Conservation (phyloP, 2,329 filamentous ascomycete genomes). For the Septoria linicola region DNA sequence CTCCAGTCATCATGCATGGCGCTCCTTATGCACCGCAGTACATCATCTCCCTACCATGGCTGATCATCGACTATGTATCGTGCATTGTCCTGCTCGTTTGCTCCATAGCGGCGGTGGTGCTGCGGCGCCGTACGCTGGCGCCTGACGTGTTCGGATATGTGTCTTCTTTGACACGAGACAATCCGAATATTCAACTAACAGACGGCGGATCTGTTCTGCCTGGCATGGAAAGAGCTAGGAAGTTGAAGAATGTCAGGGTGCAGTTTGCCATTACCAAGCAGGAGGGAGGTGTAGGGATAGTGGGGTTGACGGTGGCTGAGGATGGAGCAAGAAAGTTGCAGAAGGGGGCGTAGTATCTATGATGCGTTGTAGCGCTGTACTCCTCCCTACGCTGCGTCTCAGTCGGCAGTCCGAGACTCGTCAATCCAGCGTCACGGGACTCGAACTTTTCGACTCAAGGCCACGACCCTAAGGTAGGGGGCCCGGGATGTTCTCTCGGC, state of each 20-base stretch:
- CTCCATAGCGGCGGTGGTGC: background rate
- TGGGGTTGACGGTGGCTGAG: background rate
- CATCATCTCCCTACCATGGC: background rate
- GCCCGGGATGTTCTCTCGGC: no score
- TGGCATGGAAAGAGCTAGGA: slow-evolving; percentile 1
- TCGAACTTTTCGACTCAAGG: no score
- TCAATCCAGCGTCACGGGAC: no score
- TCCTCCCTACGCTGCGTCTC: no score
- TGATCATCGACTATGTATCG: slow-evolving; percentile 3
- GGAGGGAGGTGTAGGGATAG: background rate
- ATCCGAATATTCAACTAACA: background rate
- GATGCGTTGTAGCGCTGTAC: no score
- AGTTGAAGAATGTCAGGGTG: background rate
- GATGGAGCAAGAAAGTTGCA: background rate
- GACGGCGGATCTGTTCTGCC: slow-evolving; percentile 1
- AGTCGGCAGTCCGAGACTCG: no score
- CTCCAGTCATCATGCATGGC: background rate
- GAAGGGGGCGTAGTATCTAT: slow-evolving; percentile 1
- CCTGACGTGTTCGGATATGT: slow-evolving; percentile 2
- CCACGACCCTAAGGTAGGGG: no score
- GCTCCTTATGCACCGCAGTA: slow-evolving; percentile 1
- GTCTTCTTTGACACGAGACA: slow-evolving; percentile 3
- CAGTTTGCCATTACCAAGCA: background rate
- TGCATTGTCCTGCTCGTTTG: background rate
- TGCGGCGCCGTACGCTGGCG: background rate